Evolutionary conservation across 352 stramenopile genomes (phyloP), one percentile per base, ranked within the genome.

Genomic region (Lagenidium giganteum): DNA sequence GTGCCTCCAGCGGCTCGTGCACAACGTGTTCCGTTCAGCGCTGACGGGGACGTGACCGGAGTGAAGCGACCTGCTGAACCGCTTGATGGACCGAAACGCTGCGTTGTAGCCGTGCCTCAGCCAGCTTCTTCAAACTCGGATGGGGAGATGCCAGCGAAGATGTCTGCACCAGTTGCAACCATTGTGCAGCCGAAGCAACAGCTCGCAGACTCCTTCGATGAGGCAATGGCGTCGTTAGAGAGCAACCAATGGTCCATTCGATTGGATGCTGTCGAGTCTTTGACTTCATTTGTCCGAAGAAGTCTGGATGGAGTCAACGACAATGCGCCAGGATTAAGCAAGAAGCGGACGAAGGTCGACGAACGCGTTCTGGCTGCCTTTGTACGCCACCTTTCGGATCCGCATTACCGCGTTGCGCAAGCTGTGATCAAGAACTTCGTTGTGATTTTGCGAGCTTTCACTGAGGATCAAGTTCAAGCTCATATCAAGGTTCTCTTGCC

Each of bases 321-420:
- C n/a, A 14, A 33, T 33, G 11, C 28, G n/a, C 28, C n/a, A 11
- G 28, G n/a, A 33, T 40, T 9, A 22, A 40, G 11, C 34, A 40
- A n/a, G 8, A 54, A 54, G 22, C 47, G 54, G 21, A 54, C 41
- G 46, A 82, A 80, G 26, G 43, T 85, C 24, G 74, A 89, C 32
- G 72, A 70, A n/a, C 67, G 68, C 5, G 68, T 87, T 21, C 32
- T 87, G 12, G 27, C 41, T 0, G 59, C 57, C 1, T 76, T 85
- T 14, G 65, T 90, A 18, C 73, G 81, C 14, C 74, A 87, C 51
- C 38, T 93, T 17, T 69, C 56, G 8, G 81, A 93, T 32, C 45
- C 62, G 14, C 81, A 93, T 23, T 89, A 91, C 42, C 74, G 81
- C 2, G 76, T 93, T 1, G 70, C 72, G 3, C 81, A 91, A 31